Conservation (phyloP, 2,329 filamentous ascomycete genomes). For the Penicillium digitatum region DNA sequence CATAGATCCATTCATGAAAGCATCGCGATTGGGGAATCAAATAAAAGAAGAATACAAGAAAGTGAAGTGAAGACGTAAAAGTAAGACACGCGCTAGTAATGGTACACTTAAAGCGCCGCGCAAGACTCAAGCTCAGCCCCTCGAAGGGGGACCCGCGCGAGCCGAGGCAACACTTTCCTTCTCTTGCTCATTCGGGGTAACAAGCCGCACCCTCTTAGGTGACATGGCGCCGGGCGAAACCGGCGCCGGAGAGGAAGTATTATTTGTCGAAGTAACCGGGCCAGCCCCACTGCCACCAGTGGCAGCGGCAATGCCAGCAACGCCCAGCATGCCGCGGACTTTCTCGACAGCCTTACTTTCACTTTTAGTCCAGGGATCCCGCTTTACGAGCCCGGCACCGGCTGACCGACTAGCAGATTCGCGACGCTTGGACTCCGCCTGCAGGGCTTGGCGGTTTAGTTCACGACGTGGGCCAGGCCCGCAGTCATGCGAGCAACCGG, state of each 20-base stretch:
- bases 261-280: constrained; percentile 16
- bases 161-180: constrained; percentile 22
- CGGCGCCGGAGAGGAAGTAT: constrained; percentile 19
- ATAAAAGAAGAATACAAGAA: neutral
- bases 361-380: constrained; percentile 44
- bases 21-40: constrained; percentile 14
- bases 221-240: constrained; percentile 36
- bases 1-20: neutral
- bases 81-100: neutral
- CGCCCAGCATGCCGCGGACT: constrained; percentile 43
- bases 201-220: constrained; percentile 45
- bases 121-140: constrained; percentile 1
- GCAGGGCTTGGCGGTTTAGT: constrained; percentile 33
- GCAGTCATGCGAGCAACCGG: constrained; percentile 59
- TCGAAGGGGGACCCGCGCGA: constrained; percentile 19
- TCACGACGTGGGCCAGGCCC: constrained; percentile 48
- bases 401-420: constrained; percentile 33
- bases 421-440: constrained; percentile 33
- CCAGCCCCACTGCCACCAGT: constrained; percentile 26
- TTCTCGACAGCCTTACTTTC: constrained; percentile 48
- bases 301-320: constrained; percentile 33
- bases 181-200: constrained; percentile 44
- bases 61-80: neutral
- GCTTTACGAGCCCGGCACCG: constrained; percentile 38
- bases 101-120: neutral